Base-by-base conservation (phyloP, 305 asterid species). In the Ilex paraguariensis region DNA sequence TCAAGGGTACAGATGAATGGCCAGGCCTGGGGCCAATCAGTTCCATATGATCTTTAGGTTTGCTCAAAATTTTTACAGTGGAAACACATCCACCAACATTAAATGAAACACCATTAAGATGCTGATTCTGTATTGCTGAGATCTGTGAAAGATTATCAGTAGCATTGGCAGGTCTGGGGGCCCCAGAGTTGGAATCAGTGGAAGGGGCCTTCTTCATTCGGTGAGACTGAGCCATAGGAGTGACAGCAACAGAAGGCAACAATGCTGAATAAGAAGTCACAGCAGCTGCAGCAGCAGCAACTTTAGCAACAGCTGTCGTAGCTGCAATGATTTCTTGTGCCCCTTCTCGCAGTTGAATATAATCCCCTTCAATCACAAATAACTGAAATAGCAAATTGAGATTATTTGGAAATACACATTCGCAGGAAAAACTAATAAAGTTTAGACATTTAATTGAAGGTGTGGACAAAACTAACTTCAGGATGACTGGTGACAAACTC, bases 271-370 rank as follows among this genome's bases (percentile, higher is more conserved):
- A 78, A 10, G 83, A 78, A 21, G 91, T 66, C 48, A 84, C 76
- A 2, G 74, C 84, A 5, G 86, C 83, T 21, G 89, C 88, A 6
- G 95, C 92, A 5, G 95, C 96, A 12, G 91, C 95, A 54, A 91
- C 91, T 83, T 87, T 83, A 59, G 96, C 96, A 42, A 75, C 89
- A 68, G 95, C 94, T 53, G 95, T 83, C 42, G 84, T 83, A 61
- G 97, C 97, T 57, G 95, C 95, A 78, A 90, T 83, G 54, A 70
- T 83, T 74, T 80, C 84, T 71, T 84, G 95, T 65, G 97, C 97
- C 61, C 97, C 97, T 66, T 83, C 97, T 33, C 94, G 87, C 45
- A 90, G 91, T 59, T 87, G 91, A 75, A 90, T 81, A 79, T 76
- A 78, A 82, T 90, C 95, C 71, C 89, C 95, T 46, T 90, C 94